phyloP scores from a whole-genome alignment of 2,329 filamentous ascomycete species.

The Trichoderma guizhouense region DNA sequence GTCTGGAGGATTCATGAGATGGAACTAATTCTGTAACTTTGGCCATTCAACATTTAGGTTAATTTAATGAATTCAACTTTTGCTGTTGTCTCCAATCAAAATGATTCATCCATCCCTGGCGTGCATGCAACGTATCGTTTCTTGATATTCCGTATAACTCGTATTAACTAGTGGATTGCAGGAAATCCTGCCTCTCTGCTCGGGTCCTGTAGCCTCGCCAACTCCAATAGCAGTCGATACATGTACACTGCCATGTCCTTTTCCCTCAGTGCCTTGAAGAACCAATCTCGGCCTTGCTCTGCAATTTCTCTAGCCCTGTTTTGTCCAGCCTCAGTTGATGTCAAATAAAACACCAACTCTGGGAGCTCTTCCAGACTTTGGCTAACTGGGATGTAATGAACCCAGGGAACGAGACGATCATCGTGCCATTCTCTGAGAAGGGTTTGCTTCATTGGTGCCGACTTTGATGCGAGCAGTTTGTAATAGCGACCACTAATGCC shows the following conservation, averaged over 20 bases:
- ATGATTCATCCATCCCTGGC: background rate
- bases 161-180: background rate
- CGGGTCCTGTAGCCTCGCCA: constrained; percentile 41
- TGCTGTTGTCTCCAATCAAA: background rate
- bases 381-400: constrained; percentile 55
- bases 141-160: background rate
- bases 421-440: constrained; percentile 57
- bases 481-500: constrained; percentile 53
- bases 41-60: background rate
- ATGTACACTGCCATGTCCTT: constrained; percentile 59
- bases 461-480: constrained; percentile 46
- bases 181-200: background rate
- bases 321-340: constrained; percentile 44
- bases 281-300: constrained; percentile 53
- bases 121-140: background rate
- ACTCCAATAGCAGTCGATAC: constrained; percentile 60
- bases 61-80: background rate
- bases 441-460: constrained; percentile 49
- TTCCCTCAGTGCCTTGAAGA: constrained; percentile 49
- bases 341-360: constrained; percentile 48
- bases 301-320: constrained; percentile 49
- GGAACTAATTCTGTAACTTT: background rate
- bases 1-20: background rate
- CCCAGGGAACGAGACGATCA: constrained; percentile 53
- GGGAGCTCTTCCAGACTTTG: constrained; percentile 49